Conservation (phyloP, 257 asterid species). For the Misopates orontium region DNA sequence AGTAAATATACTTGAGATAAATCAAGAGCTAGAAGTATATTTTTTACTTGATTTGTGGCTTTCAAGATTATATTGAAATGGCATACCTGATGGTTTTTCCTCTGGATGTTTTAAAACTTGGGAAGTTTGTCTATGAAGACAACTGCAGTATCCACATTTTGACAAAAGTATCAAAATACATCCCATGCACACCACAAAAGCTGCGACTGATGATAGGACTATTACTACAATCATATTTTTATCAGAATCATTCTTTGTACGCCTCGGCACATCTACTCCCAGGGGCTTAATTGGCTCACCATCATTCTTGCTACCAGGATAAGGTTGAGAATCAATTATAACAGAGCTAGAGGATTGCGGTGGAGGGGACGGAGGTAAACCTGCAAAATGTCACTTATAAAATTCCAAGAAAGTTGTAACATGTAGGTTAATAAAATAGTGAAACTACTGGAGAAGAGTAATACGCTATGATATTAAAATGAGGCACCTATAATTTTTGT, state of each 20-base stretch:
- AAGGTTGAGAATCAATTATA: constrained; percentile 45
- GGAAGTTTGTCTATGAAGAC: constrained; percentile 29
- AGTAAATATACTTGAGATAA: constrained; percentile 16
- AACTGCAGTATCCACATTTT: constrained; percentile 37
- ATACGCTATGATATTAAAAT: no score
- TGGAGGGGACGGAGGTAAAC: constrained; percentile 93
- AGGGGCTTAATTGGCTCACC: constrained; percentile 69
- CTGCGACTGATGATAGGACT: constrained; percentile 63
- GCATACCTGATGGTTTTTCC: constrained; percentile 57
- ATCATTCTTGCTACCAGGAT: constrained; percentile 37
- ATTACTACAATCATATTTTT: constrained; percentile 52
- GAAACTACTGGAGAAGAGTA: not conserved
- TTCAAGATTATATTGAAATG: not conserved
- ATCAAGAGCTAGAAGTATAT: not conserved
- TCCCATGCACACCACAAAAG: constrained; percentile 62
- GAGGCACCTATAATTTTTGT: not conserved
- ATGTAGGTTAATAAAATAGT: not conserved
- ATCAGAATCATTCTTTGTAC: constrained; percentile 42
- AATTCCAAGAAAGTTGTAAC: constrained; percentile 14
- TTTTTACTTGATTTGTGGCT: not conserved
- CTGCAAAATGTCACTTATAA: constrained; percentile 41
- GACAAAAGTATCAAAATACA: constrained; percentile 55
- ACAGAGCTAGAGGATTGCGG: constrained; percentile 47
- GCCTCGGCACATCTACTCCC: constrained; percentile 68
- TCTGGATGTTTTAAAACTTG: constrained; percentile 37